Evolutionary conservation across 148 eudicot genomes (phyloP).

Genomic region (Vaccinium myrtillus): DNA sequence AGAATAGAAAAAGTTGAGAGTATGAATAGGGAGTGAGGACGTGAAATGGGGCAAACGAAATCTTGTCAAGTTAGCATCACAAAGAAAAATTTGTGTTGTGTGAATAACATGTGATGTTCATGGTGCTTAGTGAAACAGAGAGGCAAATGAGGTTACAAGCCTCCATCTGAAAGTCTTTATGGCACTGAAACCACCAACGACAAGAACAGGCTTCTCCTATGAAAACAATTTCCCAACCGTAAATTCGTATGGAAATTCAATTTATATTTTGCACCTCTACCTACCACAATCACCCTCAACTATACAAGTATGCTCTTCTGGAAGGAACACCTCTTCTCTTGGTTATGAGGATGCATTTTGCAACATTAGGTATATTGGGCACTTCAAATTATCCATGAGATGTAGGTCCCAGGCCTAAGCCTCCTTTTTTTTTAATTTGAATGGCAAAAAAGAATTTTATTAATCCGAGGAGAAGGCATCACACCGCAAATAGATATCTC

Average conservation of each 20-base stretch:
- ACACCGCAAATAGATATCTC: too few relatives aligned
- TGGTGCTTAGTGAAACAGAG: neutral
- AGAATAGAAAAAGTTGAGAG: neutral
- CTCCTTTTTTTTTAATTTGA: too few relatives aligned
- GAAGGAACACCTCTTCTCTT: conserved; percentile 7
- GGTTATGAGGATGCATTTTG: neutral
- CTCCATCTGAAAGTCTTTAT: neutral
- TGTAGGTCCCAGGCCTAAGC: neutral
- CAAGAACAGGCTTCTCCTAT: conserved; percentile 16
- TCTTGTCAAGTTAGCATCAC: neutral
- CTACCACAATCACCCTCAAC: neutral
- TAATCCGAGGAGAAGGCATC: too few relatives aligned
- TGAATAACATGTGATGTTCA: neutral
- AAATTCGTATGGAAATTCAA: neutral
- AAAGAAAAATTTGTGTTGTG: neutral
- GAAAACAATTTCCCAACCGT: conserved; percentile 38
- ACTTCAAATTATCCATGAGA: neutral
- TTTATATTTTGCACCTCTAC: conserved; percentile 2
- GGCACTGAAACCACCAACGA: conserved; percentile 1
- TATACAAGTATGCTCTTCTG: conserved; percentile 5
- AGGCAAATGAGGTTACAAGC: neutral
- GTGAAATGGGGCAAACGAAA: neutral
- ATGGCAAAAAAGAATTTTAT: too few relatives aligned
- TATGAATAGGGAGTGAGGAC: neutral
- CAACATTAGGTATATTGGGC: neutral